Evolutionary conservation across 225 moss, liverwort and hornwort species (phyloP).

Genomic region (Asterella californica): DNA sequence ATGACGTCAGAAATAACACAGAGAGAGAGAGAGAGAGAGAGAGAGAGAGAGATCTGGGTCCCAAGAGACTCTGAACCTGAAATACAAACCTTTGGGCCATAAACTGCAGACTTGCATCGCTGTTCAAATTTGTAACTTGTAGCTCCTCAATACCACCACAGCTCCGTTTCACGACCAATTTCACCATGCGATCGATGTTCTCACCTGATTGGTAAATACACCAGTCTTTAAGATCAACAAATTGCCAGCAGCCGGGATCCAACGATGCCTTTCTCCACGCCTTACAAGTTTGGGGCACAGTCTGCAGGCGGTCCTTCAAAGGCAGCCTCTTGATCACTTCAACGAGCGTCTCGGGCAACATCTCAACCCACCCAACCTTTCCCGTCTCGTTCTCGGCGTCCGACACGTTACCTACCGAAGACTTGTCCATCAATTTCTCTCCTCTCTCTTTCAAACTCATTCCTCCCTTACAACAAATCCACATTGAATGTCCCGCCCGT

Average conservation of each 20-base stretch:
- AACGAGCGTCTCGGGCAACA: conserved; percentile 26
- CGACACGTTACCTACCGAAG: neutral
- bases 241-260: conserved; percentile 29
- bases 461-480: conserved; percentile 10
- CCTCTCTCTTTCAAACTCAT: conserved; percentile 11
- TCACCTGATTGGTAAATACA: neutral
- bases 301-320: conserved; percentile 21
- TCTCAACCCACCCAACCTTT: conserved; percentile 19
- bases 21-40: neutral
- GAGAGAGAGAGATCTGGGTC: no score
- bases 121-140: conserved; percentile 15
- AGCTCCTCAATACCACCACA: conserved; percentile 20
- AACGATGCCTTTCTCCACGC: conserved; percentile 23
- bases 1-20: neutral
- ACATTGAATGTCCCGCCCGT: neutral
- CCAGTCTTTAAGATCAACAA: conserved; percentile 17
- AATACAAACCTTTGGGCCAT: conserved; percentile 13
- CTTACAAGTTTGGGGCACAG: conserved; percentile 27
- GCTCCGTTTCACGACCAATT: conserved; percentile 19
- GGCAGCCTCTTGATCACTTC: conserved; percentile 25
- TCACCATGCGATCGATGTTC: conserved; percentile 24
- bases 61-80: neutral
- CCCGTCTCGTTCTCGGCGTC: conserved; percentile 1
- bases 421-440: conserved; percentile 8
- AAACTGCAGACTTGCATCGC: conserved; percentile 20